Percentiles rank a stretch among this genome's conserved stretches.
phyloP scores from a whole-genome alignment of 2,329 filamentous ascomycete species.

The Ophiostoma sp. region DNA sequence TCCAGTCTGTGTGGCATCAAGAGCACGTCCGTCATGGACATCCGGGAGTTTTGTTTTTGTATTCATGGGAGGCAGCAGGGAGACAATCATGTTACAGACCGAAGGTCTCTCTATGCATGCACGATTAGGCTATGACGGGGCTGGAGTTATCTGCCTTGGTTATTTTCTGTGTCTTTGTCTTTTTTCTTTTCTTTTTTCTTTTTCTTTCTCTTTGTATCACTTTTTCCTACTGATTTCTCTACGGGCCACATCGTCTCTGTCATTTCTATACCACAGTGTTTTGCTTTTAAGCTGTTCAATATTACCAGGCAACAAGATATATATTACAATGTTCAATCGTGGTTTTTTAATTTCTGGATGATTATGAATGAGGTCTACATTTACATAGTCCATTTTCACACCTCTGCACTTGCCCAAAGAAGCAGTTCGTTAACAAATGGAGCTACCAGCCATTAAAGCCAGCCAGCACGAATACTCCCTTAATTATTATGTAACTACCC shows the following conservation, averaged over 20 bases:
- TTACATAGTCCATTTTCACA: not conserved
- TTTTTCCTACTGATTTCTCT: not conserved
- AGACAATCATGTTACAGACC: not conserved
- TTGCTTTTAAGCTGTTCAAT: not conserved
- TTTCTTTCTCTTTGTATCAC: not conserved
- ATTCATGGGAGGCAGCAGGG: not conserved
- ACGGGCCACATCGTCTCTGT: not conserved
- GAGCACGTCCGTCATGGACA: not conserved
- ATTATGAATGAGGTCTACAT: not conserved
- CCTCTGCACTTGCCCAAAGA: slow-evolving; percentile 6
- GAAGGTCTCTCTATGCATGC: not conserved
- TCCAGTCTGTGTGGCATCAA: slow-evolving; percentile 1
- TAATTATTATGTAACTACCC: not conserved
- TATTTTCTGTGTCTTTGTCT: not conserved
- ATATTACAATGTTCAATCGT: not conserved
- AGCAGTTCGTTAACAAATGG: slow-evolving; percentile 13
- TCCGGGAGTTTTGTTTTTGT: not conserved
- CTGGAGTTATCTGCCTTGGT: not conserved
- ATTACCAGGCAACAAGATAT: not conserved
- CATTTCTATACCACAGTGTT: not conserved
- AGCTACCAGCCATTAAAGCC: not conserved
- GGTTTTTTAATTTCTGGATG: not conserved
- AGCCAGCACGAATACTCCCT: not conserved
- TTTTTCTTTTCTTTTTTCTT: not conserved
- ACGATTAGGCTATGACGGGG: not conserved